A percentile compares a stretch with the other conserved stretches of the same genome.
These are phyloP conservation scores for Rhizoctonia solani DNA, from an alignment of 1,284 basidiomycete genomes.

Conservation along the genomic window DNA sequence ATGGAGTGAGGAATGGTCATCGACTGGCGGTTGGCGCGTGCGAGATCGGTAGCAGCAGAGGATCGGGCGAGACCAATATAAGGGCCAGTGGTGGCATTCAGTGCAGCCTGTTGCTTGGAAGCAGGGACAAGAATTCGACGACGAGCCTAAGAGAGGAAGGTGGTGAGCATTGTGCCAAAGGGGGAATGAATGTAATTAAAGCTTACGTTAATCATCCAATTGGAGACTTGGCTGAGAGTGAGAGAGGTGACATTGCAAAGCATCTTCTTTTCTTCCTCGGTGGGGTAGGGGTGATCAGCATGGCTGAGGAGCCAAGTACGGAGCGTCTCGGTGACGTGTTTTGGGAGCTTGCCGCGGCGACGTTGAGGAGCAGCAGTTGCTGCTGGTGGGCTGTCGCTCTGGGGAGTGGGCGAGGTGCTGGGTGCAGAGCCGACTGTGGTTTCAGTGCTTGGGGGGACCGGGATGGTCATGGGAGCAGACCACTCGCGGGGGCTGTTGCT, in stretches of 20 bases:
- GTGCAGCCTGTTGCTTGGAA: conserved; percentile 69
- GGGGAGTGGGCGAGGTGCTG: conserved; percentile 50
- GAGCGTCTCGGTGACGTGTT: conserved; percentile 86
- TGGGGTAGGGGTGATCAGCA: conserved; percentile 86
- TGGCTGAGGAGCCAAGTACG: conserved; percentile 90
- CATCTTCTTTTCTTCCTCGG: conserved; percentile 88
- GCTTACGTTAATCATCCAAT: conserved; percentile 89
- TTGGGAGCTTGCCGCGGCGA: conserved; percentile 85
- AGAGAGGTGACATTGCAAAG: conserved; percentile 82
- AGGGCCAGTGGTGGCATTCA: conserved; percentile 48
- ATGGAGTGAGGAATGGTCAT: conserved; percentile 7
- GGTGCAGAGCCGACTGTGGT: conserved; percentile 42
- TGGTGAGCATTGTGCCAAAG: no score
- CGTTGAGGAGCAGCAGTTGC: conserved; percentile 47
- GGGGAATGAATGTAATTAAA: conserved; percentile 27
- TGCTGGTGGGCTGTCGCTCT: conserved; percentile 46
- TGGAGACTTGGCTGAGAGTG: conserved; percentile 85
- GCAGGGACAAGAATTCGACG: conserved; percentile 75
- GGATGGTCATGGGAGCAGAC: conserved; percentile 18
- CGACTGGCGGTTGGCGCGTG: conserved; percentile 10
- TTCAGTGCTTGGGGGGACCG: conserved; percentile 45
- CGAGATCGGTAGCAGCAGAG: conserved; percentile 21
- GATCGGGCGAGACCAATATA: conserved; percentile 18
- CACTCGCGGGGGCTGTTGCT: conserved; percentile 17
- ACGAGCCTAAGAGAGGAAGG: conserved; percentile 57